phyloP scores from a whole-genome alignment of 495 filamentous ascomycete genomes.

The Letharia columbiana region DNA sequence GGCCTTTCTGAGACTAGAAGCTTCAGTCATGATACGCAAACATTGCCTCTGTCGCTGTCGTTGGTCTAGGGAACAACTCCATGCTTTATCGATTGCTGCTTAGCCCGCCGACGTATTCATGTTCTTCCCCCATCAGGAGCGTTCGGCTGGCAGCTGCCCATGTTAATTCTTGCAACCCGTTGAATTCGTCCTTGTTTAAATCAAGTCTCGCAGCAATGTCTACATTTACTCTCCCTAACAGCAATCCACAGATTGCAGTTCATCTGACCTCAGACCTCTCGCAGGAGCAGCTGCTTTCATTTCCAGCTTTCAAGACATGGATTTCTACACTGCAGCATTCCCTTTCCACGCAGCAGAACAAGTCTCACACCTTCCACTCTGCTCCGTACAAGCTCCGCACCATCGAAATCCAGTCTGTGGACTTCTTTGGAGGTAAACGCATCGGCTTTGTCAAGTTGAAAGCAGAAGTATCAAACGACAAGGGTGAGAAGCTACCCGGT shows the following conservation, averaged over 20 bases:
- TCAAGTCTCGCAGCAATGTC: conserved; percentile 27
- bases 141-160: conserved; percentile 16
- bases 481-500: conserved; percentile 61
- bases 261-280: conserved; percentile 51
- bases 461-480: conserved; percentile 53
- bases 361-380: conserved; percentile 59
- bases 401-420: conserved; percentile 65
- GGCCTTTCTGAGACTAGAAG: too few relatives aligned
- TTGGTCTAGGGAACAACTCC: not conserved
- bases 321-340: conserved; percentile 56
- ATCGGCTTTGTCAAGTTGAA: conserved; percentile 75
- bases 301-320: conserved; percentile 69
- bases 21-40: too few relatives aligned
- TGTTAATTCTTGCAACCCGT: not conserved
- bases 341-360: conserved; percentile 50
- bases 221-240: conserved; percentile 42
- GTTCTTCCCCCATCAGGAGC: too few relatives aligned
- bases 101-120: too few relatives aligned
- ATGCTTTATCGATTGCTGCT: conserved; percentile 21
- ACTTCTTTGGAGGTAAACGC: conserved; percentile 55
- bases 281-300: conserved; percentile 55
- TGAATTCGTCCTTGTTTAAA: not conserved
- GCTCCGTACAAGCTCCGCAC: conserved; percentile 61
- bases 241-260: conserved; percentile 39
- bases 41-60: too few relatives aligned